These are phyloP conservation scores for Fusarium palustre DNA, from an alignment of 2,329 filamentous ascomycete genomes.

Conservation along the genomic window DNA sequence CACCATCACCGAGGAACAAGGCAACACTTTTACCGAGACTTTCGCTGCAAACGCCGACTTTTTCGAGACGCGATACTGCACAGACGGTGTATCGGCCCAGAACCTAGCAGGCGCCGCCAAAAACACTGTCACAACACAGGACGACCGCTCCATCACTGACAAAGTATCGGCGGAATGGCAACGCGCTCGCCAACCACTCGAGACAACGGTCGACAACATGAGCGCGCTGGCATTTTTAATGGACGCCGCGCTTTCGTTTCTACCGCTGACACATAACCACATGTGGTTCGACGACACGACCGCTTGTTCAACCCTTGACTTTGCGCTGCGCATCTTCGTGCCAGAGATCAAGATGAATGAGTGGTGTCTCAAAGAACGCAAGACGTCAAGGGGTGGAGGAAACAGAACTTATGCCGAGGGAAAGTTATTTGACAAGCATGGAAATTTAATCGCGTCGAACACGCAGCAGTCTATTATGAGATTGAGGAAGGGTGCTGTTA, in stretches of 20 bases:
- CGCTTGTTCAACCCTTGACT: constrained; percentile 62
- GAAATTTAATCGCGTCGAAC: constrained; percentile 60
- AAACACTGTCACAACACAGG: constrained; percentile 53
- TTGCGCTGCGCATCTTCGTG: constrained; percentile 59
- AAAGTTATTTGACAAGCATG: constrained; percentile 58
- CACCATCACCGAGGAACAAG: constrained; percentile 39
- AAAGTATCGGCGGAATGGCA: constrained; percentile 59
- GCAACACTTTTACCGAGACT: constrained; percentile 35
- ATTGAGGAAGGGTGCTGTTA: constrained; percentile 12
- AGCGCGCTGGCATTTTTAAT: constrained; percentile 57
- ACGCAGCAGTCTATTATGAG: constrained; percentile 60
- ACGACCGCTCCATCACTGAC: constrained; percentile 49
- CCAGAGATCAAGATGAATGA: constrained; percentile 53
- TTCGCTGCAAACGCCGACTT: constrained; percentile 49
- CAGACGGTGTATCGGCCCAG: constrained; percentile 57
- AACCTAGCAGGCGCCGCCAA: constrained; percentile 58
- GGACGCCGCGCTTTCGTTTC: constrained; percentile 58
- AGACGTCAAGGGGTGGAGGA: constrained; percentile 51
- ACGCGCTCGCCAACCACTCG: constrained; percentile 41
- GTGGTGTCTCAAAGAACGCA: constrained; percentile 60
- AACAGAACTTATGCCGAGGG: constrained; percentile 60
- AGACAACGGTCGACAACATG: constrained; percentile 49
- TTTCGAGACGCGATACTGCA: constrained; percentile 53
- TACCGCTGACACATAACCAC: constrained; percentile 57
- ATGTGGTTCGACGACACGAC: constrained; percentile 58